Percentiles rank a stretch among this genome's conserved stretches.
phyloP scores from a whole-genome alignment of 2,329 filamentous ascomycete species.

The Botryosphaeria dothidea region DNA sequence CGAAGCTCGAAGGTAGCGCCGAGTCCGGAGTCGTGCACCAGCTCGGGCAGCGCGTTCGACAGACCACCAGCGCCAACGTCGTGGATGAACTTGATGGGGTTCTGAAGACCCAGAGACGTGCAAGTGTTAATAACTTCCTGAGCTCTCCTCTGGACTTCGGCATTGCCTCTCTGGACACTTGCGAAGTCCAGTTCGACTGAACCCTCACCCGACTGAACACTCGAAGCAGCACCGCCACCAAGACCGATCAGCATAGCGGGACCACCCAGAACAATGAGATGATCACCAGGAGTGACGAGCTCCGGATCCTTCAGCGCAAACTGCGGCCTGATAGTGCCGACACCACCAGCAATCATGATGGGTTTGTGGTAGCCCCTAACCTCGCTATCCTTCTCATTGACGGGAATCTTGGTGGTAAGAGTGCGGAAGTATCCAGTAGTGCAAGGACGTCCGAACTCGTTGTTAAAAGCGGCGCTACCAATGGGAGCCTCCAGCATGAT shows the following conservation, averaged over 20 bases:
- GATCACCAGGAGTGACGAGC: slow-evolving; percentile 81
- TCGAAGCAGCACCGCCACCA: slow-evolving; percentile 92
- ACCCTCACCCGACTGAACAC: slow-evolving; percentile 81
- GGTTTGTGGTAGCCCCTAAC: slow-evolving; percentile 95
- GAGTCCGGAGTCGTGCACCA: slow-evolving; percentile 88
- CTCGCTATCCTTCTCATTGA: slow-evolving; percentile 65
- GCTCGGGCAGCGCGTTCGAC: slow-evolving; percentile 80
- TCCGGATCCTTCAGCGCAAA: slow-evolving; percentile 83
- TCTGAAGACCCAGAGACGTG: slow-evolving; percentile 77
- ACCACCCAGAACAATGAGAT: slow-evolving; percentile 89
- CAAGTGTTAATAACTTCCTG: slow-evolving; percentile 99
- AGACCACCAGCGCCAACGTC: slow-evolving; percentile 94
- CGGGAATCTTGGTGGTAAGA: slow-evolving; percentile 68
- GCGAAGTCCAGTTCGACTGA: slow-evolving; percentile 94
- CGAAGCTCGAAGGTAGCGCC: slow-evolving; percentile 94
- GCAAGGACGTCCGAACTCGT: slow-evolving; percentile 91
- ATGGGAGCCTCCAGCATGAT: slow-evolving; percentile 98
- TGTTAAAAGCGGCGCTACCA: slow-evolving; percentile 93
- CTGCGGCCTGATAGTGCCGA: slow-evolving; percentile 87
- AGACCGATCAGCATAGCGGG: slow-evolving; percentile 98
- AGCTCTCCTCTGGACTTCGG: slow-evolving; percentile 90
- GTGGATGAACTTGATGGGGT: slow-evolving; percentile 94
- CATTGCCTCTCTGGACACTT: slow-evolving; percentile 95
- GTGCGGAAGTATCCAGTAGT: slow-evolving; percentile 91
- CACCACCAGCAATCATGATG: slow-evolving; percentile 95